Evolutionary conservation across 2,329 filamentous ascomycete species (phyloP), one percentile per base, ranked within the genome.

Genomic region (Trichophyton schoenleinii): DNA sequence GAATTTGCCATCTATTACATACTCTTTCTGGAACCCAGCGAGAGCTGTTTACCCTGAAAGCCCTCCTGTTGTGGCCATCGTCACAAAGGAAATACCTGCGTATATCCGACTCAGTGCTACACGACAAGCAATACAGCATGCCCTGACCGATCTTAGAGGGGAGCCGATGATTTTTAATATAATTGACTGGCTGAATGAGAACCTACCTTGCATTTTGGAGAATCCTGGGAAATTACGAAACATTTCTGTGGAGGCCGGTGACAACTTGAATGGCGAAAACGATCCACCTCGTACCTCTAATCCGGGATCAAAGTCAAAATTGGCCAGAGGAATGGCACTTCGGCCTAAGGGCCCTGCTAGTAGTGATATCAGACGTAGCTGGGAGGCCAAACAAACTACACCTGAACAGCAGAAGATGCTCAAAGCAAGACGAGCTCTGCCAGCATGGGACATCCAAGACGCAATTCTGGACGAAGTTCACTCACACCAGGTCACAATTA

Each of bases 91-190:
- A 9, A 80, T 97, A 11, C 94, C 94, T 20, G 90, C 94, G 2
- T 96, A 99, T 69, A 95, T 97, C 69, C 89, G 92, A 63, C 79
- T 99, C 9, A 96, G 91, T 69, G 86, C 96, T 42, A 83, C 94
- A 68, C 87, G 89, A 67, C 86, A 88, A 72, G 85, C 87, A 1
- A 77, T 96, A 3, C 78, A 82, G 3, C 85, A 92, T 70, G 85
- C 91, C 1, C 78, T 83, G 58, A 81, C 85, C 58, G 84, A 85
- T 31, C 80, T 95, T 34, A 76, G 86, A 13, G 92, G 90, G 25
- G 90, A 95, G 70, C 88, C 90, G 44, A 96, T 95, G 87, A 83
- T 96, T 11, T 97, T 91, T 73, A 89, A 89, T 66, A 80, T 95
- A 11, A 82, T 92, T 59, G 91, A 96, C 74, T 97, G 92, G 91